Percentiles rank a stretch among this genome's conserved stretches.
These are phyloP conservation scores for Acidiella bohemica DNA, from an alignment of 495 filamentous ascomycete genomes.

Conservation along the genomic window DNA sequence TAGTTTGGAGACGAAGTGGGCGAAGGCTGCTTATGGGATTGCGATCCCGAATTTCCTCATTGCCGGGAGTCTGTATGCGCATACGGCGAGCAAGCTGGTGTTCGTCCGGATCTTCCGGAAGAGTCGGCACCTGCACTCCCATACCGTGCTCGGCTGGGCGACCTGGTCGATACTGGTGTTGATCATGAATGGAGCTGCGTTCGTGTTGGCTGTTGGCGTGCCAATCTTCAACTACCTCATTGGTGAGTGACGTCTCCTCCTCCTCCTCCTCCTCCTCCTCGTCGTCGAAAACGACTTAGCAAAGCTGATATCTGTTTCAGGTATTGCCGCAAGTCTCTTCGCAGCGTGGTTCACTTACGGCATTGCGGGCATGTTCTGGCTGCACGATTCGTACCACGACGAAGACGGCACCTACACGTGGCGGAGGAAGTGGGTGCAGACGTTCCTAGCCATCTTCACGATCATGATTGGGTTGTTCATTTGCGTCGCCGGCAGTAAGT, in stretches of 20 bases:
- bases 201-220: slow-evolving; percentile 39
- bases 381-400: slow-evolving; percentile 26
- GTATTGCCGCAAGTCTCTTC: slow-evolving; percentile 33
- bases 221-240: slow-evolving; percentile 41
- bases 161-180: slow-evolving; percentile 36
- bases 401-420: slow-evolving; percentile 22
- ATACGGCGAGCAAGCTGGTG: slow-evolving; percentile 39
- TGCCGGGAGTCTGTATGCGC: slow-evolving; percentile 39
- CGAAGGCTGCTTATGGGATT: slow-evolving; percentile 39
- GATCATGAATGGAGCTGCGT: slow-evolving; percentile 34
- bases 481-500: slow-evolving; percentile 18
- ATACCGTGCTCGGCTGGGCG: slow-evolving; percentile 38
- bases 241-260: too few relatives aligned
- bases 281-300: neutral
- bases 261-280: too few relatives aligned
- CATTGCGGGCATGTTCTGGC: slow-evolving; percentile 25
- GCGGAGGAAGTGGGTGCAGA: slow-evolving; percentile 22
- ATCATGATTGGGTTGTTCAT: slow-evolving; percentile 24
- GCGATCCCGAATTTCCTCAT: slow-evolving; percentile 37
- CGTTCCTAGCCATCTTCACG: slow-evolving; percentile 17
- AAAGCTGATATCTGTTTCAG: too few relatives aligned
- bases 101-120: slow-evolving; percentile 37
- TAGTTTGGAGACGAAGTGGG: slow-evolving; percentile 32
- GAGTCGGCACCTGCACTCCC: slow-evolving; percentile 35
- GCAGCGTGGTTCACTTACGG: slow-evolving; percentile 27